phyloP scores from a whole-genome alignment of 139 green algal species.

The Tetraselmis striata region DNA sequence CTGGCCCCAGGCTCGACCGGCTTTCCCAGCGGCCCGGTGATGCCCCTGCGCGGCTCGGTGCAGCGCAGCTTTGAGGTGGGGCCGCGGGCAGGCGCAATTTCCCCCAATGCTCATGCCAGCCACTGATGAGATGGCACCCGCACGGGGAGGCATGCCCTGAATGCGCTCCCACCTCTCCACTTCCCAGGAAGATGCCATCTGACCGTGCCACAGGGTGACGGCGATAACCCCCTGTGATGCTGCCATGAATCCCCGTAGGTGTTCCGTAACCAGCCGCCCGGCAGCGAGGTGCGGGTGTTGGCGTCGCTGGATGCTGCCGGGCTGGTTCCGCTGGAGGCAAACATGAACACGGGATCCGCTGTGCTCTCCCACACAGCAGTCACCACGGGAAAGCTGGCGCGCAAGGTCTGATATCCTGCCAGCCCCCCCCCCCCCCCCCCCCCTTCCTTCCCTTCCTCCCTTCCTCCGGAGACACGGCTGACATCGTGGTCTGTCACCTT shows the following conservation, averaged over 20 bases:
- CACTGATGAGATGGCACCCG: too few relatives aligned
- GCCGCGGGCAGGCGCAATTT: too few relatives aligned
- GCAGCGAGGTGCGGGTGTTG: neutral
- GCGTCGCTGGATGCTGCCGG: neutral
- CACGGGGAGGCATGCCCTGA: too few relatives aligned
- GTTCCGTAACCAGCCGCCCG: neutral
- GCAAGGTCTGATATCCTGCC: neutral
- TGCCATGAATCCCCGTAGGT: too few relatives aligned
- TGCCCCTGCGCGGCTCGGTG: neutral
- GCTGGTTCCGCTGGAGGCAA: neutral
- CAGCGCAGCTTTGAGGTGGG: neutral
- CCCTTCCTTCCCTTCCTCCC: too few relatives aligned
- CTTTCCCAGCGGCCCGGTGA: neutral
- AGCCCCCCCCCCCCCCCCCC: too few relatives aligned
- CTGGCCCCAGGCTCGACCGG: neutral
- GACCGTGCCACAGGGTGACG: too few relatives aligned
- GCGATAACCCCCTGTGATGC: too few relatives aligned
- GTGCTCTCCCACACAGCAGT: neutral
- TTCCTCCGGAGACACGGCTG: too few relatives aligned
- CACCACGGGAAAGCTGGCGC: neutral
- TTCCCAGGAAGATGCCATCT: too few relatives aligned
- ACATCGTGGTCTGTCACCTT: neutral
- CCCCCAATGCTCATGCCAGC: too few relatives aligned
- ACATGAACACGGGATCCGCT: neutral
- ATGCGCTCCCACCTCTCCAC: too few relatives aligned